These are phyloP conservation scores for Trichophyton simii DNA, from an alignment of 2,329 filamentous ascomycete genomes.

Conservation along the genomic window DNA sequence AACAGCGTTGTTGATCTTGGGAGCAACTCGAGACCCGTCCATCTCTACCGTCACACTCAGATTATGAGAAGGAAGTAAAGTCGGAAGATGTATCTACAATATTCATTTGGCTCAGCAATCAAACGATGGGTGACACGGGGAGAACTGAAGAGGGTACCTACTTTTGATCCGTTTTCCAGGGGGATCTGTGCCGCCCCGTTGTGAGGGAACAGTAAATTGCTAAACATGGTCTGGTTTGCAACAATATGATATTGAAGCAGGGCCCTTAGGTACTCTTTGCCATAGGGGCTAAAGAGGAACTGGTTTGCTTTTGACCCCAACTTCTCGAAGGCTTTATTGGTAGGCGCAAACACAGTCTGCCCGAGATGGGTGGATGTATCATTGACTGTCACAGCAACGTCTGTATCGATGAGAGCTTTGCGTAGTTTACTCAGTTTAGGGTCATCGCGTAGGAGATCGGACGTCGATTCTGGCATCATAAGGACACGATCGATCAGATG, in stretches of 20 bases:
- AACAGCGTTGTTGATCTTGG: neutral
- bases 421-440: neutral
- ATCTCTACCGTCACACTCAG: neutral
- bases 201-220: neutral
- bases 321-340: neutral
- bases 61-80: neutral
- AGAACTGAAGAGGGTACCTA: neutral
- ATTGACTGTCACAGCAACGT: neutral
- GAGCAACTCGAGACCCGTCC: neutral
- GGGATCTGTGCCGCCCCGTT: neutral
- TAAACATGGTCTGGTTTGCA: neutral
- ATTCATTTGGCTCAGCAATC: neutral
- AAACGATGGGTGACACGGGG: neutral
- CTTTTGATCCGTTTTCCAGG: neutral
- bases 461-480: slow-evolving; percentile 1
- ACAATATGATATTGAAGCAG: neutral
- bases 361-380: neutral
- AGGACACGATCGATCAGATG: neutral
- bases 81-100: neutral
- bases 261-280: neutral
- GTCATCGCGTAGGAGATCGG: neutral
- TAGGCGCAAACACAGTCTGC: neutral
- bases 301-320: neutral
- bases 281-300: neutral
- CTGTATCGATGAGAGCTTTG: slow-evolving; percentile 1